A percentile compares a stretch with the other conserved stretches of the same genome.
phyloP scores from a whole-genome alignment of 192 early-diverging fungal genomes.

The Podila horticola region DNA sequence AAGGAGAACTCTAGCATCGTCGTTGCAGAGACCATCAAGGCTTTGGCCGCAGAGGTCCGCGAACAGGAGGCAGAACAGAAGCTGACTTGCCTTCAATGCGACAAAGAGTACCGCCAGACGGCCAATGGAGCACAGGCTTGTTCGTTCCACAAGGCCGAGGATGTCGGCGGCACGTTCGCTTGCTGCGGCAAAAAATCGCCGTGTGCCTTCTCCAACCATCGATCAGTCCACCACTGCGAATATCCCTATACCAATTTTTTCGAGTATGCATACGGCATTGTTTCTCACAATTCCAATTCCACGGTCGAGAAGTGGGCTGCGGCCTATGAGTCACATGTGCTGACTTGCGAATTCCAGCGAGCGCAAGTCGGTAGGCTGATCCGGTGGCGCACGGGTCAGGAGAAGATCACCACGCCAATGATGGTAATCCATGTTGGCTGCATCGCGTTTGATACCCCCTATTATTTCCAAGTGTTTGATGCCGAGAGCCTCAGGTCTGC shows the following conservation, averaged over 20 bases:
- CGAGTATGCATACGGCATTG: conserved; percentile 26
- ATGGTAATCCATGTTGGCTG: conserved; percentile 54
- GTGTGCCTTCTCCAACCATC: conserved; percentile 37
- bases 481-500: conserved; percentile 20
- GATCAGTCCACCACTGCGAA: conserved; percentile 45
- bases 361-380: conserved; percentile 50
- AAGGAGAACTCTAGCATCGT: conserved; percentile 44
- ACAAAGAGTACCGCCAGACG: conserved; percentile 46
- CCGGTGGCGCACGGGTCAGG: conserved; percentile 37
- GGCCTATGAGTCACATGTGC: no score
- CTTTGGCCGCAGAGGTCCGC: conserved; percentile 27
- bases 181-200: conserved; percentile 48
- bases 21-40: conserved; percentile 48
- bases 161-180: conserved; percentile 19
- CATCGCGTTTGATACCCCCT: conserved; percentile 26
- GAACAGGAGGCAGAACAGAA: conserved; percentile 47
- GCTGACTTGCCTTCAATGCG: conserved; percentile 51
- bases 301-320: conserved; percentile 44
- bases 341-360: no score
- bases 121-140: conserved; percentile 45
- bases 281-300: conserved; percentile 50
- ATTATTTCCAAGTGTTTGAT: conserved; percentile 48
- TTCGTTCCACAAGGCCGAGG: conserved; percentile 38
- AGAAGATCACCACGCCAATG: conserved; percentile 36
- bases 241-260: conserved; percentile 50